A percentile compares a stretch with the other conserved stretches of the same genome.
These are phyloP conservation scores for Beta lomatogona DNA, from an alignment of 179 eudicot species.

Conservation along the genomic window DNA sequence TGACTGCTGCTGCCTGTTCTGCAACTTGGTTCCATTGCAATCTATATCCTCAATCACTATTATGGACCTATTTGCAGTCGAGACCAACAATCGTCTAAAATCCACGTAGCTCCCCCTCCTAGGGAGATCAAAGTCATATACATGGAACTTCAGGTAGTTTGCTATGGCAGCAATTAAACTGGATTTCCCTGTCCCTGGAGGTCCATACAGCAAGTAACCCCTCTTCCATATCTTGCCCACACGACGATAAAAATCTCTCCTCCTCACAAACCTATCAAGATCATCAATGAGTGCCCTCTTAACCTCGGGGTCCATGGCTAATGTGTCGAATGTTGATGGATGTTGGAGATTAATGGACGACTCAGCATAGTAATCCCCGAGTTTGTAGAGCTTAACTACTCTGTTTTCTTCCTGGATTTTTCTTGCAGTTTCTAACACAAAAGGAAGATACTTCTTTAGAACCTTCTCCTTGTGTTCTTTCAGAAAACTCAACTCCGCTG, in stretches of 20 bases:
- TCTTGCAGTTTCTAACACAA: not conserved
- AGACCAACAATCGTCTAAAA: constrained; percentile 21
- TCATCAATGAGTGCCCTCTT: constrained; percentile 21
- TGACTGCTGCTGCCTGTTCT: not conserved
- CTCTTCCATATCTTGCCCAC: constrained; percentile 41
- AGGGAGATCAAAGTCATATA: constrained; percentile 34
- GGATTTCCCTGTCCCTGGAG: constrained; percentile 41
- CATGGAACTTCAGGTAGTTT: constrained; percentile 34
- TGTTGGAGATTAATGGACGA: constrained; percentile 11
- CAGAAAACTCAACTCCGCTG: not conserved
- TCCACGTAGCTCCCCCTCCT: not conserved
- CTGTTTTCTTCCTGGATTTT: constrained; percentile 1
- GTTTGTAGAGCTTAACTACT: constrained; percentile 1
- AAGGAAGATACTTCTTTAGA: not conserved
- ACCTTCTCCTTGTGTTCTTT: constrained; percentile 9
- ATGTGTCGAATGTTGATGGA: constrained; percentile 24
- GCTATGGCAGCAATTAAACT: constrained; percentile 40
- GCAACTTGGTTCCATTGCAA: not conserved
- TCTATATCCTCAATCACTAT: constrained; percentile 35
- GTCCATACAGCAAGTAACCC: constrained; percentile 38
- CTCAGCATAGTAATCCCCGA: not conserved
- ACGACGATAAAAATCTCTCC: constrained; percentile 21
- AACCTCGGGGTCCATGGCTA: constrained; percentile 26
- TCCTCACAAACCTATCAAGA: constrained; percentile 22
- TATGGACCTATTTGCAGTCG: constrained; percentile 26